Evolutionary conservation across 305 asterid genomes (phyloP).

Genomic region (Fraxinus angustifolia): DNA sequence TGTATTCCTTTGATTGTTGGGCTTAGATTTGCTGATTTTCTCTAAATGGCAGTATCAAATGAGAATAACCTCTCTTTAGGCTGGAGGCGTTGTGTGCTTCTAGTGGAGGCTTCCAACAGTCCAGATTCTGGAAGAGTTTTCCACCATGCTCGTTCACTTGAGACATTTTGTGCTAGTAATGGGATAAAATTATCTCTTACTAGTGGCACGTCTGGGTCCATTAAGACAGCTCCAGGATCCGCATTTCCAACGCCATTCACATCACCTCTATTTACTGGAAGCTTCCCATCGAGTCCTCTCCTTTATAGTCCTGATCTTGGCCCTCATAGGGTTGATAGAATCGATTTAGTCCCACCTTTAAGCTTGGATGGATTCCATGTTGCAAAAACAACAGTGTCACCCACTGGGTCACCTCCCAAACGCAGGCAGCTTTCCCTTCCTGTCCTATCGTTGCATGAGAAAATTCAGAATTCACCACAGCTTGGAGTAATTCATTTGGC

Average conservation of each 20-base stretch:
- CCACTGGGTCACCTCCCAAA: slow-evolving; percentile 82
- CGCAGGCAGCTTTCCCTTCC: slow-evolving; percentile 67
- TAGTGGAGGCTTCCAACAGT: slow-evolving; percentile 89
- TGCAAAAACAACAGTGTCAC: slow-evolving; percentile 59
- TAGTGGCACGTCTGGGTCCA: slow-evolving; percentile 54
- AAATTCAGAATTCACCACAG: slow-evolving; percentile 83
- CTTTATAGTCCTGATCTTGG: slow-evolving; percentile 85
- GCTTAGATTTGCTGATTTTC: slow-evolving; percentile 17
- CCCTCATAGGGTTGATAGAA: slow-evolving; percentile 63
- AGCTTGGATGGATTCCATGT: slow-evolving; percentile 86
- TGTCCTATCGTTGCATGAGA: slow-evolving; percentile 67
- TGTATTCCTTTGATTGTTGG: slow-evolving; percentile 20
- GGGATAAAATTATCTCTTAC: slow-evolving; percentile 65
- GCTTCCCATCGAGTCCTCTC: slow-evolving; percentile 94
- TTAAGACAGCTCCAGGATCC: slow-evolving; percentile 62
- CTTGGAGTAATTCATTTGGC: slow-evolving; percentile 91
- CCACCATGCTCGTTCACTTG: slow-evolving; percentile 88
- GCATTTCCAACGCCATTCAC: slow-evolving; percentile 69
- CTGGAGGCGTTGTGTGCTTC: slow-evolving; percentile 89
- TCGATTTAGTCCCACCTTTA: slow-evolving; percentile 88
- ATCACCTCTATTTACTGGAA: slow-evolving; percentile 96
- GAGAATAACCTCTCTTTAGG: slow-evolving; percentile 76
- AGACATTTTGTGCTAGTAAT: slow-evolving; percentile 66
- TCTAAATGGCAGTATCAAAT: slow-evolving; percentile 36
- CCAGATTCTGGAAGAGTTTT: slow-evolving; percentile 94